phyloP scores from a whole-genome alignment of 345 rosid genomes.

The Odontarrhena argentea region DNA sequence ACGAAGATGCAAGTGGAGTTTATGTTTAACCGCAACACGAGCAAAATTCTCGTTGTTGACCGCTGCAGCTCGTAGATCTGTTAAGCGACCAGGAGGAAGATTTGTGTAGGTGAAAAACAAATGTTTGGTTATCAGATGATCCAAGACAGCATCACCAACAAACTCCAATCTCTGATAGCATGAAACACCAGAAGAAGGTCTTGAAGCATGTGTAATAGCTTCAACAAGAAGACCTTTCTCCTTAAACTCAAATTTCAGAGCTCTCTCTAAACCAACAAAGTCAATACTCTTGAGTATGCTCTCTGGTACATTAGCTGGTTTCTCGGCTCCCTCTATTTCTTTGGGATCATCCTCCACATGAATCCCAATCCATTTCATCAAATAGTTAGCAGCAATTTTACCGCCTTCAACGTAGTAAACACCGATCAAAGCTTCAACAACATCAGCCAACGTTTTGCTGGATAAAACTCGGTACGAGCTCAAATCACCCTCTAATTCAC shows the following conservation, averaged over 20 bases:
- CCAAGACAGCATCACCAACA: slow-evolving; percentile 97
- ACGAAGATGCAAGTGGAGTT: slow-evolving; percentile 84
- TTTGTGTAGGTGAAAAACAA: slow-evolving; percentile 87
- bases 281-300: slow-evolving; percentile 74
- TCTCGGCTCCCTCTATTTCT: slow-evolving; percentile 47
- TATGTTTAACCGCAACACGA: slow-evolving; percentile 94
- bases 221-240: slow-evolving; percentile 73
- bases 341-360: slow-evolving; percentile 75
- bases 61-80: slow-evolving; percentile 98
- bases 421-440: slow-evolving; percentile 97
- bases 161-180: slow-evolving; percentile 96
- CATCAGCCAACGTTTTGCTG: slow-evolving; percentile 97
- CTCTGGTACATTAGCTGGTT: slow-evolving; percentile 66
- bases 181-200: slow-evolving; percentile 91
- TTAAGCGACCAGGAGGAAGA: slow-evolving; percentile 96
- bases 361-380: slow-evolving; percentile 97
- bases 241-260: slow-evolving; percentile 60
- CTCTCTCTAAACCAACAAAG: slow-evolving; percentile 72
- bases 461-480: slow-evolving; percentile 95
- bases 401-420: slow-evolving; percentile 95
- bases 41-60: slow-evolving; percentile 98
- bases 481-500: slow-evolving; percentile 89
- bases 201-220: slow-evolving; percentile 97
- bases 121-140: slow-evolving; percentile 90
- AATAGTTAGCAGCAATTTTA: slow-evolving; percentile 81